Base-by-base conservation (phyloP, 805 yeast species). In the Naumovozyma dairenensis region DNA sequence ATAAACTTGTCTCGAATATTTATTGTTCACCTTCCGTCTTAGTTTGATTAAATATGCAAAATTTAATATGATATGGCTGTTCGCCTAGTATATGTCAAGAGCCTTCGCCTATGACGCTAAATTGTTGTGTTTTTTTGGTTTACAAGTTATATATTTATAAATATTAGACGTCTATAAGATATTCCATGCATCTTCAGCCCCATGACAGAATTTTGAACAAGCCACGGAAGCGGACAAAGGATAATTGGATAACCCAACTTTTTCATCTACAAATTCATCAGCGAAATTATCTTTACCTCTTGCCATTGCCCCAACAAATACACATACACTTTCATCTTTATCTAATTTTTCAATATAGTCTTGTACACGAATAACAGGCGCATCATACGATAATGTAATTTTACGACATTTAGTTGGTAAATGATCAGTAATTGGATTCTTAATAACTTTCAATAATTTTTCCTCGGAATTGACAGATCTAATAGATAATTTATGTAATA, bases 291-390 rank as follows among this genome's bases (percentile, higher is more conserved):
- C 98, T 57, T 80, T 81, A 53, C 98, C 98, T 60, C 96, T 78
- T 15, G 98, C 98, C 96, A 92, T 92, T 30, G 98, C 95, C 55
- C 98, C 98, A 30, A 92, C 96, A 60, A 92, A 92, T 18, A 92
- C 96, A 69, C 98, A 92, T 48, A 92, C 78, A 54, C 94, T 82
- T 65, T 92, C 96, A 53, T 84, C 94, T 2, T 75, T 77, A 48
- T 77, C 94, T 48, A 92, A 65, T 38, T 79, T 79, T 26, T 50
- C 44, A 25, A 87, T 87, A 56, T 84, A 87, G 53, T 87, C 95
- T 60, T 85, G 93, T 4, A 85, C 95, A 47, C 86, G 72, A 45
- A 74, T 73, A 32, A 89, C 84, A 42, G 81, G 79, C 12, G 97
- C 93, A 55, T 92, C 97, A 46, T 84, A 85, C 4, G 94, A 82